phyloP scores from a whole-genome alignment of 371 early-diverging fungal species.

The Quaeritorhiza haematococci region DNA sequence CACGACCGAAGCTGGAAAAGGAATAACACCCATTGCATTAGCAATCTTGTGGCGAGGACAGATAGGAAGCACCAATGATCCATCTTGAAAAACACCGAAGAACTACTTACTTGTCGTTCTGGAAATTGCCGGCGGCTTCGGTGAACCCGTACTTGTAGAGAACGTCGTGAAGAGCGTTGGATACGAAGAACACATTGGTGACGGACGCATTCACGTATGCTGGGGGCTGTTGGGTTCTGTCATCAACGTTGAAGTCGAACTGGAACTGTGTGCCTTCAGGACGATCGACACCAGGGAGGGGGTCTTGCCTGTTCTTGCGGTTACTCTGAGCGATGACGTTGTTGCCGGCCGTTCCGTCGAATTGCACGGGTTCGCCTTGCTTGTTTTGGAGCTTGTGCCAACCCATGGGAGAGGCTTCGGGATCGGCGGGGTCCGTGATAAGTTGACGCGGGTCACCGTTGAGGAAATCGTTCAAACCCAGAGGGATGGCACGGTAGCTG shows the following conservation, averaged over 20 bases:
- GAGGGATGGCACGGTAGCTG: constrained; percentile 69
- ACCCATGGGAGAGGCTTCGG: constrained; percentile 51
- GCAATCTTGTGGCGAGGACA: no score
- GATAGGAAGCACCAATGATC: neutral
- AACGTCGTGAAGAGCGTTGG: constrained; percentile 57
- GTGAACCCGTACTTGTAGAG: constrained; percentile 83
- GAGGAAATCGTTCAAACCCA: constrained; percentile 71
- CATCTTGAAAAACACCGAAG: neutral
- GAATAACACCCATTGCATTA: no score
- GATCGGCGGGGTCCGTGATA: constrained; percentile 64
- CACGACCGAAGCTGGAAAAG: constrained; percentile 18
- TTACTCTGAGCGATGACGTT: constrained; percentile 69
- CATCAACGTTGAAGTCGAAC: constrained; percentile 66
- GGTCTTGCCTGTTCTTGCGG: constrained; percentile 26
- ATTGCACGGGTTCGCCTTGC: constrained; percentile 12
- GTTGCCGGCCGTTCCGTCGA: constrained; percentile 71
- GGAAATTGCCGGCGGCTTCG: constrained; percentile 87
- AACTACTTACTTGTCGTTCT: constrained; percentile 65
- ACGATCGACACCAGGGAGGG: neutral
- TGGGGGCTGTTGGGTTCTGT: constrained; percentile 52
- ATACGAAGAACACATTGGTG: constrained; percentile 83
- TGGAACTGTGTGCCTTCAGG: constrained; percentile 41
- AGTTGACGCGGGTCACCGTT: constrained; percentile 48
- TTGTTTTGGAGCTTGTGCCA: constrained; percentile 26
- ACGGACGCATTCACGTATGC: constrained; percentile 75